These are phyloP conservation scores for Neckera pumila DNA, from an alignment of 225 moss, liverwort and hornwort genomes.

Conservation along the genomic window DNA sequence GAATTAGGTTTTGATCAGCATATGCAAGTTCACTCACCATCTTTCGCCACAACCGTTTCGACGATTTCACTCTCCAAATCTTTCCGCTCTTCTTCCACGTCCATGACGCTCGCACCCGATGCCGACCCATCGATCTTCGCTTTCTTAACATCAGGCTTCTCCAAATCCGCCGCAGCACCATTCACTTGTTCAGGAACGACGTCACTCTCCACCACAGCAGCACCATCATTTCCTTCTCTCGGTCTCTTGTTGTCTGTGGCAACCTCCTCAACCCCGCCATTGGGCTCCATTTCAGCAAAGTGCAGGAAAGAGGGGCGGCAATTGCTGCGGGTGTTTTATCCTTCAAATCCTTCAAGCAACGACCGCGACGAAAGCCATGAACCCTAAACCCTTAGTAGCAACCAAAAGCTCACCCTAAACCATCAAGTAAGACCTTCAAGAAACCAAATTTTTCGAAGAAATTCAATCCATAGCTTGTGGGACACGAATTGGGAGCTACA, in stretches of 20 bases:
- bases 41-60: slow-evolving; percentile 1
- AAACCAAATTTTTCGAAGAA: background rate
- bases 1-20: background rate
- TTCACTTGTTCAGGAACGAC: background rate
- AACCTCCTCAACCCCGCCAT: background rate
- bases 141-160: slow-evolving; percentile 41
- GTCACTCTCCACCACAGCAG: background rate
- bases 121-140: slow-evolving; percentile 22
- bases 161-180: background rate
- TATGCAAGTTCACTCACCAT: slow-evolving; percentile 7
- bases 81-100: slow-evolving; percentile 3
- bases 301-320: too few species aligned
- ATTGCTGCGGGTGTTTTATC: background rate
- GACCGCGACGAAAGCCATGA: background rate
- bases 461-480: background rate
- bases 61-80: background rate
- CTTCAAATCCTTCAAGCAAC: background rate
- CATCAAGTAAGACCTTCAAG: background rate
- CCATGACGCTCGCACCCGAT: background rate
- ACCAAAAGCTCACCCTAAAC: background rate
- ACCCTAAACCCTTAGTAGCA: background rate
- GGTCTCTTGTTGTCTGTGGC: slow-evolving; percentile 14
- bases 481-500: background rate
- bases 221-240: background rate
- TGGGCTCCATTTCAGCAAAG: slow-evolving; percentile 1